Base-by-base conservation (phyloP, 1,139 yeast genomes). In the Candida labiduridarum region DNA sequence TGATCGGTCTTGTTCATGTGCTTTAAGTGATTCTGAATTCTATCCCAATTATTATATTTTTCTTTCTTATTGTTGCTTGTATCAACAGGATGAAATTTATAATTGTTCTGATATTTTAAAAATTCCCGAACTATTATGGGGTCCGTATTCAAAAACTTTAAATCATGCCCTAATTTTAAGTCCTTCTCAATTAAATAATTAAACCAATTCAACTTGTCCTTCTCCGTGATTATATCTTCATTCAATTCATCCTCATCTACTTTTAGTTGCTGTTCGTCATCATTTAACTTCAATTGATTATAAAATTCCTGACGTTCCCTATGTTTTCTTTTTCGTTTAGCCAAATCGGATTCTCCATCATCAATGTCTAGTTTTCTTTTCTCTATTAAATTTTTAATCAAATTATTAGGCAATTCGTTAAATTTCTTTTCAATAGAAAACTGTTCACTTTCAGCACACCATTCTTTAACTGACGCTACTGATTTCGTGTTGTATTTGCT, bases 101-200 rank as follows among this genome's bases (percentile, higher is more conserved):
- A 52, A 52, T 70, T 69, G 27, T 60, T 57, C 51, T 69, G 72
- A 45, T 65, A 64, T 45, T 61, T 57, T 44, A 69, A 49, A 49
- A 67, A 64, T 45, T 68, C 71, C 8, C 62, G 57, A 16, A 63
- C 64, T 19, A 75, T 61, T 19, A 34, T 31, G 10, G 48, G 52
- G 18, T 66, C 59, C 3, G 78, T 70, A 49, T 68, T 66, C 47
- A 67, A 57, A 52, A 69, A 75, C 53, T 73, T 73, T 54, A 69
- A 59, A 55, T 71, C 74, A 49, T 74, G 76, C 8, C 79, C 79
- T 51, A 76, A 64, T 53, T 72, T 72, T 48, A 72, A 59, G 54
- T 76, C 80, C 51, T 76, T 76, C 52, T 76, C 81, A 10, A 74
- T 67, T 54, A 76, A 60, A 54, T 72, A 76, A 49, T 69, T 69